Base-by-base conservation (phyloP, 2,329 filamentous ascomycete genomes). In the Penicillium olsonii region DNA sequence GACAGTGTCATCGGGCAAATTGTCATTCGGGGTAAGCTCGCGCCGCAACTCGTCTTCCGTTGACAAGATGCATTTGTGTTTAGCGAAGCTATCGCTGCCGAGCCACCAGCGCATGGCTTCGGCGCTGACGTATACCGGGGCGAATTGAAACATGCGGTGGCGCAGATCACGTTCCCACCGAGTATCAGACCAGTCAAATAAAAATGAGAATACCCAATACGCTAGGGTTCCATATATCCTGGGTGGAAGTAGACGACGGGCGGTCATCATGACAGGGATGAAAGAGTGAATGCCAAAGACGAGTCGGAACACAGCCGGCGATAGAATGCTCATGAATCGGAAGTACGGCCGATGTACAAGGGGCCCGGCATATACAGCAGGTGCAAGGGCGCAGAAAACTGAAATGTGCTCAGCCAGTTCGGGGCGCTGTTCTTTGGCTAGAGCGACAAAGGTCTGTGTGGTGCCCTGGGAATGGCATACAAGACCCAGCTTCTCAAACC, bases 61-160 rank as follows among this genome's bases (percentile, higher is more conserved):
- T 1, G 88, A 81, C 6, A 96, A 75, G 43, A 96, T 95, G 65
- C 92, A 96, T 66, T 88, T 90, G 62, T 96, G 90, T 60, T 80
- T 84, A 20, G 84, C 87, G 63, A 95, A 96, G 59, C 91, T 91
- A 61, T 94, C 90, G 4, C 86, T 77, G 0, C 92, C 92, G 0
- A 96, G 79, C 92, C 92, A 96, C 92, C 92, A 97, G 5, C 90
- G 80, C 90, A 96, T 96, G 50, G 85, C 87, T 72, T 96, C 91
- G 1, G 90, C 83, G 60, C 86, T 90, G 42, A 96, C 90, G 62
- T 95, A 95, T 0, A 95, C 90, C 1, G 92, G 92, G 0, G 90
- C 85, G 59, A 95, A 96, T 62, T 94, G 90, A 68, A 97, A 96
- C 81, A 95, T 87, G 35, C 92, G 85, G 65, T 90, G 75, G 50